Evolutionary conservation across 2,329 filamentous ascomycete species (phyloP).

Genomic region (Stemphylium vesicarium): DNA sequence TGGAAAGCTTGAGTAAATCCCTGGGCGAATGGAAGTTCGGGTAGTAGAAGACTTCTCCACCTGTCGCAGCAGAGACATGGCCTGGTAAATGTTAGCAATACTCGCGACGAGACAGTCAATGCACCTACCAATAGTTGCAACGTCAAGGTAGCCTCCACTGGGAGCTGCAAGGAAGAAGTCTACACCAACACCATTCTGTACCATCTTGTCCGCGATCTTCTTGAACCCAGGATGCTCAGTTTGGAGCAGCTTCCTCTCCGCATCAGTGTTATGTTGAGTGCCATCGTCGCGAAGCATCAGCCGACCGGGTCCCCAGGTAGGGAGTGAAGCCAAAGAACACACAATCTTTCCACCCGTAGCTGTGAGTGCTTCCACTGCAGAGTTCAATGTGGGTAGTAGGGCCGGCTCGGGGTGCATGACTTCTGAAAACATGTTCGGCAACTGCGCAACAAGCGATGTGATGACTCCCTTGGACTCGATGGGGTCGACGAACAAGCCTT

Average conservation of each 20-base stretch:
- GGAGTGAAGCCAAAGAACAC: constrained; percentile 83
- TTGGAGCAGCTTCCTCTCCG: constrained; percentile 87
- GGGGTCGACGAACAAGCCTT: constrained; percentile 93
- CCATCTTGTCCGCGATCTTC: constrained; percentile 86
- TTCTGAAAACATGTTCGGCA: constrained; percentile 85
- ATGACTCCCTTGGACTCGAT: constrained; percentile 88
- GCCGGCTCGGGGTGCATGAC: constrained; percentile 92
- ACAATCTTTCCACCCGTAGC: constrained; percentile 91
- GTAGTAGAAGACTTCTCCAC: constrained; percentile 95
- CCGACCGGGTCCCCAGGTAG: constrained; percentile 88
- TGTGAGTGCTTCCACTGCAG: constrained; percentile 82
- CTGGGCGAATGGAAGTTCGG: constrained; percentile 91
- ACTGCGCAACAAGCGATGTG: constrained; percentile 78
- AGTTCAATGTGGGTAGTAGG: constrained; percentile 81
- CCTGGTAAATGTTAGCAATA: constrained; percentile 55
- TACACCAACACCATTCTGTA: constrained; percentile 81
- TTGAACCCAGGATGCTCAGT: constrained; percentile 90
- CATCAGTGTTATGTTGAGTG: constrained; percentile 79
- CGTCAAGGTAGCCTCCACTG: constrained; percentile 87
- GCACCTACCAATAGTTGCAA: constrained; percentile 81
- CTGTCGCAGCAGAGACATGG: constrained; percentile 85
- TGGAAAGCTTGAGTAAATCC: constrained; percentile 81
- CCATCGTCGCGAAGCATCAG: constrained; percentile 87
- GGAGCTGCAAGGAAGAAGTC: constrained; percentile 96
- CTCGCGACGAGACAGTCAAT: not conserved